phyloP scores from a whole-genome alignment of 495 filamentous ascomycete genomes.

The Lindgomyces ingoldianus region DNA sequence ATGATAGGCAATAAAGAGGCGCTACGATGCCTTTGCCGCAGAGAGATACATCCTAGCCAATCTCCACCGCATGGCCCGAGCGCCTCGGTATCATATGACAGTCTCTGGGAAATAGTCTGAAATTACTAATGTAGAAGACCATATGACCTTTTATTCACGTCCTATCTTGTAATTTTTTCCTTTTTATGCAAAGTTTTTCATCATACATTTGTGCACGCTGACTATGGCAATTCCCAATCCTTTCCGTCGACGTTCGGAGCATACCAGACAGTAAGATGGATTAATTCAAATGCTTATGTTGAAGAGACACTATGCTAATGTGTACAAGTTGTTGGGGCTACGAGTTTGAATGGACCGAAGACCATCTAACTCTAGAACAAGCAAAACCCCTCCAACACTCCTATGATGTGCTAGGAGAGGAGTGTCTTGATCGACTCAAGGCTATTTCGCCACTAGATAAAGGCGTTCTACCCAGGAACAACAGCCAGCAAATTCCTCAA shows the following conservation, averaged over 20 bases:
- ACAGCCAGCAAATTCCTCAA: constrained; percentile 18
- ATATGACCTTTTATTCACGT: not conserved
- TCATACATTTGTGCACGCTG: not conserved
- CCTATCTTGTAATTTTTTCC: not conserved
- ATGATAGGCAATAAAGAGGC: no score
- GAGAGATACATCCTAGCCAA: not conserved
- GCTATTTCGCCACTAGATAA: constrained; percentile 51
- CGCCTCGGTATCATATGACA: constrained; percentile 21
- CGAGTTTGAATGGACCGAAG: constrained; percentile 67
- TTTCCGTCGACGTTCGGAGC: constrained; percentile 40
- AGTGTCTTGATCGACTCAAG: constrained; percentile 63
- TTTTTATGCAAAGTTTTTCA: not conserved
- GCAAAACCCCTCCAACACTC: constrained; percentile 60
- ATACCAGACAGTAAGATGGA: constrained; percentile 40
- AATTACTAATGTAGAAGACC: not conserved
- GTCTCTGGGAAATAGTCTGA: not conserved
- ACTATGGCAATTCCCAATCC: constrained; percentile 48
- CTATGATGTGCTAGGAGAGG: constrained; percentile 69
- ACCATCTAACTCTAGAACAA: constrained; percentile 65
- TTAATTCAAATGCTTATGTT: constrained; percentile 3
- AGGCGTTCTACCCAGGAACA: constrained; percentile 41
- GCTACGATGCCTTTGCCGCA: not conserved
- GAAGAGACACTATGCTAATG: constrained; percentile 3
- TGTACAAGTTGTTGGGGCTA: constrained; percentile 60
- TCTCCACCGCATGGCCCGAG: constrained; percentile 2